phyloP scores from a whole-genome alignment of 1,139 yeast genomes.

The Arxiozyma telluris region DNA sequence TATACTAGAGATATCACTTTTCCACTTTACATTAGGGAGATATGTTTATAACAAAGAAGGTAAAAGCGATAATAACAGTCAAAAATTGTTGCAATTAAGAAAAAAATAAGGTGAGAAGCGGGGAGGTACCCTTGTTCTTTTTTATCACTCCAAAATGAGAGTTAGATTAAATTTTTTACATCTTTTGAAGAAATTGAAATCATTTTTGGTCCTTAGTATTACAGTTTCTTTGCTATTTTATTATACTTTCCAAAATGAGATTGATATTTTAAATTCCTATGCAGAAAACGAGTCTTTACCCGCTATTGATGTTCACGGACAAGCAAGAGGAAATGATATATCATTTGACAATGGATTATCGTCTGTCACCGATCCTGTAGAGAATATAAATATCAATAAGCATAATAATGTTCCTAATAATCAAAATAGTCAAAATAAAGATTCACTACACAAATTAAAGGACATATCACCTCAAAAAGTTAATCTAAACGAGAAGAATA shows the following conservation, averaged over 20 bases:
- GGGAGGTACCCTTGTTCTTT: neutral
- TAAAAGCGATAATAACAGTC: neutral
- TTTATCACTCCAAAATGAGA: neutral
- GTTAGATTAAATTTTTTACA: neutral
- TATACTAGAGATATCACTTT: neutral
- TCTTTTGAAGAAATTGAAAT: constrained; percentile 12
- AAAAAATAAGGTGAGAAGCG: neutral
- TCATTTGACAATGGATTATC: neutral
- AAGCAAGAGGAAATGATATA: neutral
- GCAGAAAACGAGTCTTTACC: constrained; percentile 31
- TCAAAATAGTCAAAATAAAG: too few relatives aligned
- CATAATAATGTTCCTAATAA: neutral
- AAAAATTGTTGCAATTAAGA: neutral
- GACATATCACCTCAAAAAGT: neutral
- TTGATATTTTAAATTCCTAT: constrained; percentile 29
- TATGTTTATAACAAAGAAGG: too few relatives aligned
- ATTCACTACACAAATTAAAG: neutral
- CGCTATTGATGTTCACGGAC: constrained; percentile 14
- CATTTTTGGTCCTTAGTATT: constrained; percentile 22
- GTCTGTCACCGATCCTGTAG: neutral
- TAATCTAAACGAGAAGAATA: constrained; percentile 31
- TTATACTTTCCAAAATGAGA: constrained; percentile 30
- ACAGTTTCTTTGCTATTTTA: constrained; percentile 28
- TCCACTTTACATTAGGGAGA: neutral
- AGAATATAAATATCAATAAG: neutral